A percentile compares a stretch with the other conserved stretches of the same genome.
Evolutionary conservation across 371 early-diverging fungal genomes (phyloP).

Genomic region (Mucor sp.): DNA sequence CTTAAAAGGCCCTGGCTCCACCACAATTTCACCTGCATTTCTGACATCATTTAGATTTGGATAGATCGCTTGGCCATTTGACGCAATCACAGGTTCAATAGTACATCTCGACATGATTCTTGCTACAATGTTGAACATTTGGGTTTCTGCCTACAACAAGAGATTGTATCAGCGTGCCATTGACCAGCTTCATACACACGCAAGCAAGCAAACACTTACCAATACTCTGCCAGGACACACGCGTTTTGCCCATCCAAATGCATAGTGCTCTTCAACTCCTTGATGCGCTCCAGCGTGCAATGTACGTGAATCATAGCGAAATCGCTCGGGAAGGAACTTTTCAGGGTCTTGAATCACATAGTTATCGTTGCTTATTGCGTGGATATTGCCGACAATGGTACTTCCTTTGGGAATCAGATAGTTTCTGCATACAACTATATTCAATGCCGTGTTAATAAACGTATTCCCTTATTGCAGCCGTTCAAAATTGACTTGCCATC

Average conservation of each 20-base stretch:
- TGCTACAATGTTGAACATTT: slow-evolving; percentile 16
- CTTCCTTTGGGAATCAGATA: slow-evolving; percentile 26
- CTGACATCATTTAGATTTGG: slow-evolving; percentile 11
- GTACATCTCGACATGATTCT: slow-evolving; percentile 7
- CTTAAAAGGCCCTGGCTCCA: slow-evolving; percentile 14
- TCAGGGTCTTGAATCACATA: slow-evolving; percentile 14
- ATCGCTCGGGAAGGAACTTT: slow-evolving; percentile 30
- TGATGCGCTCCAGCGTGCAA: slow-evolving; percentile 16
- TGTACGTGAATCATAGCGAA: slow-evolving; percentile 11
- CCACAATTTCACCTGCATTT: slow-evolving; percentile 11
- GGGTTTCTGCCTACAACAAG: slow-evolving; percentile 26
- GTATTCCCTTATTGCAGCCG: too few species aligned
- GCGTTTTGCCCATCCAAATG: slow-evolving; percentile 23
- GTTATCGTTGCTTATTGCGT: slow-evolving; percentile 7
- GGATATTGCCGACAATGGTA: slow-evolving; percentile 9
- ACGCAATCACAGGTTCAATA: slow-evolving; percentile 14
- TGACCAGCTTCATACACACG: too few species aligned
- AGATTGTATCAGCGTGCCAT: not conserved
- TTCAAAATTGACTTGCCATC: slow-evolving; percentile 21
- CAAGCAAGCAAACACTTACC: slow-evolving; percentile 6
- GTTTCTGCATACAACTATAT: slow-evolving; percentile 14
- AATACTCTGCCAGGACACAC: slow-evolving; percentile 24
- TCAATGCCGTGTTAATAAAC: too few species aligned
- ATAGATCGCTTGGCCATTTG: slow-evolving; percentile 9
- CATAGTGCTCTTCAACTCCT: not conserved